phyloP scores from a whole-genome alignment of 371 early-diverging fungal species.

The Nematocida ausubeli region DNA sequence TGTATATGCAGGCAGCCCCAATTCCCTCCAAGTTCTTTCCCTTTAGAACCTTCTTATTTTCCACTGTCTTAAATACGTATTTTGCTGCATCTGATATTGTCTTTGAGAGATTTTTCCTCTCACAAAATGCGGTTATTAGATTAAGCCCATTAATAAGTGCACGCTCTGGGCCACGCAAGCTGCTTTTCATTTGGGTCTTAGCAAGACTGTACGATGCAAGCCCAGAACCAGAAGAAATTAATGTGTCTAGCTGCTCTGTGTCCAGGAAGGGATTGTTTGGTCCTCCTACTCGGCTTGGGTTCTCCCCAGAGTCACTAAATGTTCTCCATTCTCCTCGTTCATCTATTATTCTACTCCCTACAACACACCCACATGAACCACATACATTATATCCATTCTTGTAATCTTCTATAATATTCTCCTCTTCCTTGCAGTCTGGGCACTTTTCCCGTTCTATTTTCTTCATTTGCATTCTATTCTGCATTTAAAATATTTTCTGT shows the following conservation, averaged over 20 bases:
- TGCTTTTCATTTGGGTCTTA: slow-evolving; percentile 68
- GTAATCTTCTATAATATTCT: slow-evolving; percentile 92
- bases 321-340: slow-evolving; percentile 97
- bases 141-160: slow-evolving; percentile 80
- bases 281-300: slow-evolving; percentile 95
- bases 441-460: slow-evolving; percentile 56
- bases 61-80: slow-evolving; percentile 77
- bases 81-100: slow-evolving; percentile 84
- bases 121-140: slow-evolving; percentile 82
- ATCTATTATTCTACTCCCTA: slow-evolving; percentile 92
- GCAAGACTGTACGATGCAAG: slow-evolving; percentile 61
- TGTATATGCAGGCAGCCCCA: slow-evolving; percentile 89
- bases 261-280: slow-evolving; percentile 71
- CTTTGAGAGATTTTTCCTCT: slow-evolving; percentile 78
- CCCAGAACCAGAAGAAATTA: slow-evolving; percentile 65
- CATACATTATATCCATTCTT: slow-evolving; percentile 81
- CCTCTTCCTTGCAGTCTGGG: slow-evolving; percentile 66
- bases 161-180: slow-evolving; percentile 71
- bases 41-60: slow-evolving; percentile 77
- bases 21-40: slow-evolving; percentile 83
- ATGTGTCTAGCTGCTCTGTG: slow-evolving; percentile 67
- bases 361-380: slow-evolving; percentile 85
- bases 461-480: slow-evolving; percentile 43
- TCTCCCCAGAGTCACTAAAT: slow-evolving; percentile 79
- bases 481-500: slow-evolving; percentile 16